Base-by-base conservation (phyloP, 2,329 filamentous ascomycete genomes). In the Penicillium sp. region DNA sequence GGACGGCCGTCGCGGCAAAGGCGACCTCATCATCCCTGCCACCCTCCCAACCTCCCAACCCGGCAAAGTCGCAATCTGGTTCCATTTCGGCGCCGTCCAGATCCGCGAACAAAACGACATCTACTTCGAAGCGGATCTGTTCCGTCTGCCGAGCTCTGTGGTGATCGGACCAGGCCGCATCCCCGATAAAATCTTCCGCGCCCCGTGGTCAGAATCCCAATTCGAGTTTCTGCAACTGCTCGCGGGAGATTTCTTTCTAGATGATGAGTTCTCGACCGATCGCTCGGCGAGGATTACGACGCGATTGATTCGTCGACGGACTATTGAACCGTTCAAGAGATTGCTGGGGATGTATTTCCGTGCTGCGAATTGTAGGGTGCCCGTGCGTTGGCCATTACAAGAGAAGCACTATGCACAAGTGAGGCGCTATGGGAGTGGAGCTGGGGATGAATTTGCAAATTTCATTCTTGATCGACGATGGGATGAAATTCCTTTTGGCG, bases 141-240 rank as follows among this genome's bases (percentile, higher is more conserved):
- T 73, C 53, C 68, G 65, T 9, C 63, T 74, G 2, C 73, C 73
- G 2, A 58, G 48, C 38, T 69, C 68, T 36, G 54, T 56, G 9
- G 50, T 50, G 4, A 59, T 65, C 0, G 48, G 58, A 2, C 66
- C 69, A 1, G 65, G 66, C 3, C 64, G 66, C 6, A 69, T 77
- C 39, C 74, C 74, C 0, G 67, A 74, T 41, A 70, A 70, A 45
- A 51, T 77, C 2, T 66, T 77, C 3, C 50, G 59, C 7, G 42
- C 58, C 0, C 72, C 74, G 4, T 77, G 73, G 73, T 73, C 71
- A 0, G 59, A 66, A 5, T 50, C 65, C 7, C 72, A 74, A 36
- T 60, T 76, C 5, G 66, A 71, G 24, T 67, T 77, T 9, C 63
- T 77, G 2, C 60, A 68, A 13, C 54, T 77, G 0, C 56, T 77